Evolutionary conservation across 257 asterid species (phyloP), one percentile per base, ranked within the genome.

Genomic region (Paraleonurus japonicus): DNA sequence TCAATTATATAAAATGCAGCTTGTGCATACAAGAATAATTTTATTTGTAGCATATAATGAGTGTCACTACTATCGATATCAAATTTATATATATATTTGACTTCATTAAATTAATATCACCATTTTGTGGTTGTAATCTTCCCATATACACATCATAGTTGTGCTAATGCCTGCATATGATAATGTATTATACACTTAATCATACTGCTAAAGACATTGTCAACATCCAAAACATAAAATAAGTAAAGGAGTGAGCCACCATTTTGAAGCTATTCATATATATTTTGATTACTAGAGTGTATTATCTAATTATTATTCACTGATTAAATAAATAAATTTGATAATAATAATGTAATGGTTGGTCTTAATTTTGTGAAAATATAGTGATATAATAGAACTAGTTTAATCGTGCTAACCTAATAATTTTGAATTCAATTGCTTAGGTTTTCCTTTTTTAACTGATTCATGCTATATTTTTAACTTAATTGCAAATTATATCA

Each of bases 61-160:
- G 41, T 27, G 73, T 43, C 68, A 66, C 73, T 28, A 64, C 16
- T 35, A 3, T 10, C 28, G 68, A 66, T 57, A 66, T 74, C 22
- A 11, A 66, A 39, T 57, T 35, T 5, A 4, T 50, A 50, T 75
- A 35, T 35, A 33, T 30, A 28, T 57, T 75, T 68, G 79, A 75
- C 79, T 61, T 26, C 0, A 51, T 60, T 50, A 39, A 45, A 4
- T 45, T 64, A 37, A 41, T 39, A 12, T 26, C 3, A 74, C 39
- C 39, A 65, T 6, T 63, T 74, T 41, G 73, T 74, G 78, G 73
- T 30, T 63, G n/a, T 64, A 35, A 73, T 64, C 50, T 37, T 23
- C 50, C 62, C 61, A 74, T 35, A 32, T 41, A 45, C 48, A 68
- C 79, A 75, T 75, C 70, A 68, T 61, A 17, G 70, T 58, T 75